These are phyloP conservation scores for Hymenoscyphus infarciens DNA, from an alignment of 2,329 filamentous ascomycete genomes.

Conservation along the genomic window DNA sequence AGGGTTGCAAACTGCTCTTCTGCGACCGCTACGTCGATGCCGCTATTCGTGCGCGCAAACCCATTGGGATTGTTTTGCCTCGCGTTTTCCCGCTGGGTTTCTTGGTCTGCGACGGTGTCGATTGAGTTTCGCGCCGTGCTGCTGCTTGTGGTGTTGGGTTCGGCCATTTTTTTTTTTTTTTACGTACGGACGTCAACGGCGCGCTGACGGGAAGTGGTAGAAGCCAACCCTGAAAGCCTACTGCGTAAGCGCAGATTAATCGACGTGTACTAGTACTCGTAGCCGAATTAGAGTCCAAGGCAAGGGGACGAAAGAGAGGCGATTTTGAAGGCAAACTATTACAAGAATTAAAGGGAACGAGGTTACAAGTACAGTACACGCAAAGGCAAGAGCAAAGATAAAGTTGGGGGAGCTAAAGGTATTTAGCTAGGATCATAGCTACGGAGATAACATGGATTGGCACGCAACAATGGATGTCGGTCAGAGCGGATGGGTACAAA, in stretches of 20 bases:
- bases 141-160: conserved; percentile 8
- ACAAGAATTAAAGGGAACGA: background rate
- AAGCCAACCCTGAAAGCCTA: background rate
- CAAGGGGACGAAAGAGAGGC: background rate
- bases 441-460: conserved; percentile 10
- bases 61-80: conserved; percentile 45
- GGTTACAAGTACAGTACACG: background rate
- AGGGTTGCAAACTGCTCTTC: conserved; percentile 69
- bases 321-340: background rate
- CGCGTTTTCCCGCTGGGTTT: conserved; percentile 34
- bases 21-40: conserved; percentile 59
- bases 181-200: background rate
- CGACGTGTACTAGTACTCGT: too few species aligned
- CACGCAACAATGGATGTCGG: conserved; percentile 11
- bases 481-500: conserved; percentile 6
- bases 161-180: background rate
- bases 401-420: background rate
- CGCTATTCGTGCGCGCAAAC: conserved; percentile 38
- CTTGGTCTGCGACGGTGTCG: conserved; percentile 40
- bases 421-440: background rate
- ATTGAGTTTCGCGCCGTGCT: conserved; percentile 20
- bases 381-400: background rate
- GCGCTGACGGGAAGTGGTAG: background rate
- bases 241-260: background rate
- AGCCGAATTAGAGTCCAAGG: too few species aligned